phyloP scores from a whole-genome alignment of 495 filamentous ascomycete genomes.

The Xylaria nigripes region DNA sequence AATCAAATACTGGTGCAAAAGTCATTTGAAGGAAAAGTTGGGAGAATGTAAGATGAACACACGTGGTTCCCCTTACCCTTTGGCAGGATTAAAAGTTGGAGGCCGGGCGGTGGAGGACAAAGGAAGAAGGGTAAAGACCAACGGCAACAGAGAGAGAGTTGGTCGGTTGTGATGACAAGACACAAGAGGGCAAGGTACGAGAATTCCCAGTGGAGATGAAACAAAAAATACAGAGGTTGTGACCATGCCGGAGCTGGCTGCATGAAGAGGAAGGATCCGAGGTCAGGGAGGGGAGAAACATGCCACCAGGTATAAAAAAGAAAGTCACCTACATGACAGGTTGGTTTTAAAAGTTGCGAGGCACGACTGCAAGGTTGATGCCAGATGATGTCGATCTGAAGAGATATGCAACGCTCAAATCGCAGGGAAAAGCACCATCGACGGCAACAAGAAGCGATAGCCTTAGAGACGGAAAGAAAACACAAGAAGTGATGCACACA shows the following conservation, averaged over 20 bases:
- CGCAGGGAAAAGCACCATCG: not conserved
- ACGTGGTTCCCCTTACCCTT: conserved; percentile 1
- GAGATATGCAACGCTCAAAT: conserved; percentile 8
- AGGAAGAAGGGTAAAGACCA: not conserved
- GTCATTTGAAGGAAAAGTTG: not conserved
- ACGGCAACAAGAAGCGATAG: not conserved
- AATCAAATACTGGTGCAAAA: not conserved
- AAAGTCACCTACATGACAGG: not conserved
- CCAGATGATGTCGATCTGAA: conserved; percentile 4
- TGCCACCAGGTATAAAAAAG: not conserved
- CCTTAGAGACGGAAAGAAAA: not conserved
- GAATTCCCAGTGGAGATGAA: not conserved
- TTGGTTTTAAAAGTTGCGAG: conserved; percentile 1
- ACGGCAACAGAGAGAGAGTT: not conserved
- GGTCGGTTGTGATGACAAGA: not conserved
- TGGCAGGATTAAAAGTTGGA: not conserved
- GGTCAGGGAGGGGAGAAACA: not conserved
- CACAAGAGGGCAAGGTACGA: not conserved
- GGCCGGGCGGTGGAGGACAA: conserved; percentile 1
- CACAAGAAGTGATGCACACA: no score
- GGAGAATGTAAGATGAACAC: not conserved
- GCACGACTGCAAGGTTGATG: not conserved
- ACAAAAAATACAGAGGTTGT: not conserved
- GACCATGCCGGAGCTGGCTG: not conserved
- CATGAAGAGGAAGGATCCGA: not conserved